Base-by-base conservation (phyloP, 129 eudicot species). In the Erigeron canadensis region DNA sequence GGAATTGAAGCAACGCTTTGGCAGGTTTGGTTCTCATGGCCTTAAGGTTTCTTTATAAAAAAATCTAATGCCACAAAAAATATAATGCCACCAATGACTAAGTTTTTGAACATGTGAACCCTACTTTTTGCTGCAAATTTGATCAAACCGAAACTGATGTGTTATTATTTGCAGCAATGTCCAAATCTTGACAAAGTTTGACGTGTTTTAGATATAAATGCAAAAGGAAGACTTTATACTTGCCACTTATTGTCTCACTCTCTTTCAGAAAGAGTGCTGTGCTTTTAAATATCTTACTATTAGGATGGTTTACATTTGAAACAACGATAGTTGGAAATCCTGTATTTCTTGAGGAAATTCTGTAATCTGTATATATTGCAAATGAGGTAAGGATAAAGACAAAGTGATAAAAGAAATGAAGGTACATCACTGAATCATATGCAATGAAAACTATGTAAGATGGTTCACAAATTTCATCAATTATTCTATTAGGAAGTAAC, bases 1-100 rank as follows among this genome's bases (percentile, higher is more conserved):
- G 97, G 86, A 60, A 88, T 91, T 23, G 92, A 91, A 84, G 96
- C 97, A 18, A 84, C 92, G 12, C 85, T 91, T 65, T 91, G 97
- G 97, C 90, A 84, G 97, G 94, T 89, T 43, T 39, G 64, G 17
- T 28, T 60, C 38, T 61, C 61, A 44, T 46, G 59, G 16, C 28
- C 12, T 34, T 34, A 10, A 37, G 13, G 34, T 34, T 34, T 60
- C 16, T 34, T 23, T 34, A 43, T 60, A 13, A 58, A 8, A 11
- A 58, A 16, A n/a, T n/a, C n/a, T n/a, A n/a, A n/a, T n/a, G n/a
- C n/a, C n/a, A n/a, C n/a, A n/a, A n/a, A n/a, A n/a, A n/a, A n/a
- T n/a, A 10, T 58, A 39, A 7, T 23, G 6, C 39, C 15, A 23
- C 37, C 22, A 58, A 15, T 58, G 9, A 23, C 23, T 58, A 0